phyloP scores from a whole-genome alignment of 1,284 basidiomycete genomes.

The Mycosarcoma mackinlayi region DNA sequence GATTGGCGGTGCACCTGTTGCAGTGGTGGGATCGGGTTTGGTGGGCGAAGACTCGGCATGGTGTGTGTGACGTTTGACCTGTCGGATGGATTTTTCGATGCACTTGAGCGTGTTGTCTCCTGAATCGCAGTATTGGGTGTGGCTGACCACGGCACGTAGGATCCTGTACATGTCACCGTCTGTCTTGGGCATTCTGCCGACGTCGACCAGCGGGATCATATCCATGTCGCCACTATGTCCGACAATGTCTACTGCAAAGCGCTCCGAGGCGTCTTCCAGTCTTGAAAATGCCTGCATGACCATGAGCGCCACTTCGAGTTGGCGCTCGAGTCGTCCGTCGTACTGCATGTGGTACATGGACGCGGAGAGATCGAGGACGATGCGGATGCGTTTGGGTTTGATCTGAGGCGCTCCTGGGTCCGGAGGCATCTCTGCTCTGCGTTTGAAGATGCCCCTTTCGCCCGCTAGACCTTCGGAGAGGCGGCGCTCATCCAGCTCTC shows the following conservation, averaged over 20 bases:
- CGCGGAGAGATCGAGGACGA: conserved; percentile 67
- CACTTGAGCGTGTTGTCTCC: conserved; percentile 61
- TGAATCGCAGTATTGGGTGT: conserved; percentile 60
- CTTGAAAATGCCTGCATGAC: conserved; percentile 67
- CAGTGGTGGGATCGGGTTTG: conserved; percentile 14
- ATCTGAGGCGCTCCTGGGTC: conserved; percentile 66
- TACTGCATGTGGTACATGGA: conserved; percentile 67
- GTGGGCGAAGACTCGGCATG: conserved; percentile 2
- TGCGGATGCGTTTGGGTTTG: conserved; percentile 69
- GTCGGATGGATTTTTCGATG: conserved; percentile 49
- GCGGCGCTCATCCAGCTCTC: conserved; percentile 68
- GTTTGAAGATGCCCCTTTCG: conserved; percentile 68
- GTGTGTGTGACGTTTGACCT: conserved; percentile 37
- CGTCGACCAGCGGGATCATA: conserved; percentile 63
- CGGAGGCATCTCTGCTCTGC: conserved; percentile 63
- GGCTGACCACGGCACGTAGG: conserved; percentile 56
- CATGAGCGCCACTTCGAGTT: conserved; percentile 66
- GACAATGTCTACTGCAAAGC: conserved; percentile 67
- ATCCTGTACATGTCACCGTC: conserved; percentile 64
- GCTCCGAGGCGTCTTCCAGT: conserved; percentile 42
- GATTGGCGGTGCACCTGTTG: conserved; percentile 23
- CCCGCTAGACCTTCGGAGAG: conserved; percentile 68
- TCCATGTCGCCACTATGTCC: conserved; percentile 67
- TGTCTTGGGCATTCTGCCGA: conserved; percentile 54
- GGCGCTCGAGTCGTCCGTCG: conserved; percentile 63